Base-by-base conservation (phyloP, 345 rosid species). In the Adansonia digitata region DNA sequence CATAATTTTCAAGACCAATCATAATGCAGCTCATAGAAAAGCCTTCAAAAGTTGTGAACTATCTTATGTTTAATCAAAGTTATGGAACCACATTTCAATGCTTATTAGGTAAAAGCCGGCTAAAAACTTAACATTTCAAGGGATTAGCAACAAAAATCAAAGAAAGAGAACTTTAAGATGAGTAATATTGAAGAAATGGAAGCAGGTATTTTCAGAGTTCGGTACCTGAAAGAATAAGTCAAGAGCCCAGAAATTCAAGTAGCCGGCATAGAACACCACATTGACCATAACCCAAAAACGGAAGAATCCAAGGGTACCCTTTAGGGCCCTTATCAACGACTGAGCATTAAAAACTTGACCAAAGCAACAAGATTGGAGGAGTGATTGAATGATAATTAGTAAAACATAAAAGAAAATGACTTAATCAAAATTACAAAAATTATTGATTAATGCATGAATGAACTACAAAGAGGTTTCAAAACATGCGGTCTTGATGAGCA, bases 141-240 rank as follows among this genome's bases (percentile, higher is more conserved):
- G 62, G 68, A 40, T 52, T 26, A 15, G 68, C 64, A 59, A 39
- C 56, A 45, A 64, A 74, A 63, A 75, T 72, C n/a, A n/a, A n/a
- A n/a, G n/a, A 55, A 74, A 69, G 62, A 48, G 55, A 39, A 71
- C 59, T 51, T 70, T n/a, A 68, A 71, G 39, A 68, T 7, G 51
- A 72, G 68, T 17, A 55, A 61, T 4, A 37, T 4, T 39, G 22
- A 72, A 55, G 77, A 74, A 26, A 76, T 60, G 59, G 18, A 75
- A 55, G 34, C 59, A 45, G 48, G 72, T 7, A 22, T 40, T 55
- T 74, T 77, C 74, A 34, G 70, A 51, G 74, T 80, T 81, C 69
- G 85, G 86, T 82, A 86, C 81, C 81, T 84, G 82, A 78, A 81
- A 74, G 49, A 76, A 82, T 51, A 24, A 66, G 43, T 69, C 64